Conservation (phyloP, 148 eudicot genomes). For the Gaultheria prostrata region DNA sequence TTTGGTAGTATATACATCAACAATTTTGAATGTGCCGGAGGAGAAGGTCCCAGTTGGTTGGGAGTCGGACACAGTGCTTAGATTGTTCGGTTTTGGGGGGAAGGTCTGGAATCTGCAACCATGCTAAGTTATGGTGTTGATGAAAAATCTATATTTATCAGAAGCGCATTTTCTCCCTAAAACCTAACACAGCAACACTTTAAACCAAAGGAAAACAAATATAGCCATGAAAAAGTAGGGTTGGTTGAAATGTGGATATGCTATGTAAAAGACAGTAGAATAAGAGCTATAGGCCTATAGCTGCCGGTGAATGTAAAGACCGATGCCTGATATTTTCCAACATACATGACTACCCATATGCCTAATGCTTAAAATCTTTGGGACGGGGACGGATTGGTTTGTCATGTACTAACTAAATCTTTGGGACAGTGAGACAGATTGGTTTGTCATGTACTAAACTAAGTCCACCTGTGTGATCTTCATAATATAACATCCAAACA, state of each 20-base stretch:
- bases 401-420: neutral
- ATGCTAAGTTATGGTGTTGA: neutral
- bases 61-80: neutral
- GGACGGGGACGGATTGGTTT: neutral
- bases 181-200: neutral
- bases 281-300: neutral
- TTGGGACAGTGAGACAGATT: neutral
- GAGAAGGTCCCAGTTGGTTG: neutral
- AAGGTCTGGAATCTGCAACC: too few relatives aligned
- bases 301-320: neutral
- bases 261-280: neutral
- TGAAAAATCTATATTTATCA: neutral
- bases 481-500: neutral
- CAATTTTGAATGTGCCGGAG: neutral
- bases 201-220: neutral
- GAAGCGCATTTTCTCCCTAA: neutral
- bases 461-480: neutral
- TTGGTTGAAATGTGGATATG: neutral
- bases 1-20: neutral
- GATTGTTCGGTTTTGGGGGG: neutral
- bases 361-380: neutral
- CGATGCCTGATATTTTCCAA: neutral
- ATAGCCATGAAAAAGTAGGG: neutral
- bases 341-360: neutral
- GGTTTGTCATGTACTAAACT: neutral